A percentile compares a stretch with the other conserved stretches of the same genome.
These are phyloP conservation scores for Candida succiphila DNA, from an alignment of 805 yeast species.

Conservation along the genomic window DNA sequence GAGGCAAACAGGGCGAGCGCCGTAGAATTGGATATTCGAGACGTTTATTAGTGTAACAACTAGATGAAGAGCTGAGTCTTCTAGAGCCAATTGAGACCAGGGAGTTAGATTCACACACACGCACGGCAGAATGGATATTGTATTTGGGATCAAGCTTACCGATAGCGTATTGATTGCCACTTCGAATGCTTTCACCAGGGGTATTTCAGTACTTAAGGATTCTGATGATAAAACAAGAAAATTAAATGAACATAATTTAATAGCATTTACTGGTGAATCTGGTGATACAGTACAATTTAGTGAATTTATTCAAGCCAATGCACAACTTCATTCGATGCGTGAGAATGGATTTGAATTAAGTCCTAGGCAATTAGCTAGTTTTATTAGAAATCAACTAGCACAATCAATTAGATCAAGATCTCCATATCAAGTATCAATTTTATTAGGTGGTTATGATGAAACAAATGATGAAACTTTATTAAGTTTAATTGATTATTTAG, in stretches of 20 bases:
- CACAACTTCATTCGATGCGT: slow-evolving; percentile 79
- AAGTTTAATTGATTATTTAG: slow-evolving; percentile 89
- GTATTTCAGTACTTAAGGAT: slow-evolving; percentile 71
- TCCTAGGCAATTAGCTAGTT: slow-evolving; percentile 81
- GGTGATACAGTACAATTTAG: slow-evolving; percentile 97
- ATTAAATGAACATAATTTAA: slow-evolving; percentile 64
- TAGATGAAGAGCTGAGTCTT: too few relatives aligned
- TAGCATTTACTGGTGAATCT: slow-evolving; percentile 92
- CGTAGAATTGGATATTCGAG: too few relatives aligned
- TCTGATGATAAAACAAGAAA: slow-evolving; percentile 73
- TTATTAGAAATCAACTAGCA: slow-evolving; percentile 82
- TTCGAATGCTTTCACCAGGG: slow-evolving; percentile 90
- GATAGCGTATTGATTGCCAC: slow-evolving; percentile 85
- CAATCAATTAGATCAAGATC: slow-evolving; percentile 83
- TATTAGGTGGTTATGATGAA: slow-evolving; percentile 75
- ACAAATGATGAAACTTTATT: slow-evolving; percentile 39
- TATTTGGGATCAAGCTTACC: slow-evolving; percentile 74
- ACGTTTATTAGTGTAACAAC: too few relatives aligned
- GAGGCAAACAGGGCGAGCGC: too few relatives aligned
- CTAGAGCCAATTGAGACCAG: too few relatives aligned
- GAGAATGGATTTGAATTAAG: slow-evolving; percentile 45
- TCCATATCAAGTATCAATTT: slow-evolving; percentile 90
- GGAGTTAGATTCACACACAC: too few relatives aligned
- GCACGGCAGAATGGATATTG: slow-evolving; percentile 97
- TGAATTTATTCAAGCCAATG: slow-evolving; percentile 87